Evolutionary conservation across 768 basidiomycete species (phyloP).

Genomic region (Lentinula guzmanii): DNA sequence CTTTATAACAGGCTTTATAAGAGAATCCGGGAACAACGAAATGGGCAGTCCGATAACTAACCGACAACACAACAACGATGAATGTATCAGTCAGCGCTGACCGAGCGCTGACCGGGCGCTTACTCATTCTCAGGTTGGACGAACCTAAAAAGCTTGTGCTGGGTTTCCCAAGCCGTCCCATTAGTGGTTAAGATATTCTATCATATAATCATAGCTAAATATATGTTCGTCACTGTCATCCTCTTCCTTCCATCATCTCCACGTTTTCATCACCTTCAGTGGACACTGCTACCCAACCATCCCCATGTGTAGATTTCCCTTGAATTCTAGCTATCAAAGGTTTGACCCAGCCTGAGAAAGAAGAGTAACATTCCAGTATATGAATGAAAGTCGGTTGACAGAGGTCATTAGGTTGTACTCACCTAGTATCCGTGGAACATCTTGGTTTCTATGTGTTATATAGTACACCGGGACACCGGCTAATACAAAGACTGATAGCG

Average conservation of each 20-base stretch:
- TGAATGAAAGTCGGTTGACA: background rate
- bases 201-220: background rate
- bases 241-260: constrained; percentile 51
- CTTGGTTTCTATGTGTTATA: constrained; percentile 52
- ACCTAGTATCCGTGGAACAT: constrained; percentile 36
- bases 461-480: constrained; percentile 82
- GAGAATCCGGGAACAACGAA: background rate
- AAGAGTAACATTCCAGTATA: background rate
- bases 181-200: background rate
- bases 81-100: background rate
- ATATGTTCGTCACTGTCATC: background rate
- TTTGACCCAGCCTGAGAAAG: constrained; percentile 33
- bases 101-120: background rate
- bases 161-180: background rate
- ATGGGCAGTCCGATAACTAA: background rate
- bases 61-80: background rate
- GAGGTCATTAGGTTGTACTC: constrained; percentile 13
- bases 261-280: constrained; percentile 65
- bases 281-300: constrained; percentile 76
- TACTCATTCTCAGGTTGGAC: background rate
- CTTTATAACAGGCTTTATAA: background rate
- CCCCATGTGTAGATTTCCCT: constrained; percentile 45
- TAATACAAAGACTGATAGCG: constrained; percentile 60
- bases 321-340: constrained; percentile 40
- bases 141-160: too few relatives aligned